Evolutionary conservation across 2,329 filamentous ascomycete species (phyloP).

Genomic region (Nakataea oryzae): DNA sequence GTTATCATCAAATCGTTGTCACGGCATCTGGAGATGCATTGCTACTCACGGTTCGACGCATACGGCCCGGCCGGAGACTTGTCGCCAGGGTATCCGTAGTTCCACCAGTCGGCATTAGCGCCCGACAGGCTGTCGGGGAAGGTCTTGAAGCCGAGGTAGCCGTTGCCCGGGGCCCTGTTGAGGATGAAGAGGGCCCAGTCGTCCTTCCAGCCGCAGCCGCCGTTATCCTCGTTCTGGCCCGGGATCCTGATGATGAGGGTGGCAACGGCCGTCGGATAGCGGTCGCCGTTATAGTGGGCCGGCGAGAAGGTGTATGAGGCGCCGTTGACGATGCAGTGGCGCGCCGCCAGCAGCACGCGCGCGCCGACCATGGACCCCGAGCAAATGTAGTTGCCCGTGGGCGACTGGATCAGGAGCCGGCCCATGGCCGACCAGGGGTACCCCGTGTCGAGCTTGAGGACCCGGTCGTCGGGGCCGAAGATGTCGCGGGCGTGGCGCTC

Average conservation of each 20-base stretch:
- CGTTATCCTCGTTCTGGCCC: neutral
- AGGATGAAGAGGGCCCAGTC: constrained; percentile 3
- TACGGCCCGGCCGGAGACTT: neutral
- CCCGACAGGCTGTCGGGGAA: neutral
- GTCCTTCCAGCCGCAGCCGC: neutral
- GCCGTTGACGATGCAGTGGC: neutral
- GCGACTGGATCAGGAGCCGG: neutral
- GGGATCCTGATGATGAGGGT: neutral
- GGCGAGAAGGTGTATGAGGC: constrained; percentile 3
- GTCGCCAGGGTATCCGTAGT: constrained; percentile 1
- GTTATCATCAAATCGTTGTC: neutral
- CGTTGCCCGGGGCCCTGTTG: neutral
- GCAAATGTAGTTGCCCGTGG: neutral
- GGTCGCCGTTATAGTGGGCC: constrained; percentile 1
- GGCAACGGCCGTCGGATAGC: neutral
- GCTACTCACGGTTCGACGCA: neutral
- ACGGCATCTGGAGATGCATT: neutral
- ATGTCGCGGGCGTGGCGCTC: neutral
- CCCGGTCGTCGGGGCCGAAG: neutral
- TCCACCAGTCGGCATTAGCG: neutral
- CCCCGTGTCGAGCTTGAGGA: neutral
- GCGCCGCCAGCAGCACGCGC: neutral
- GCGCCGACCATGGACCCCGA: neutral
- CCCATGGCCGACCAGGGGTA: constrained; percentile 2
- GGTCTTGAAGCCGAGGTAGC: constrained; percentile 1